Base-by-base conservation (phyloP, 495 filamentous ascomycete genomes). In the Evernia prunastri region DNA sequence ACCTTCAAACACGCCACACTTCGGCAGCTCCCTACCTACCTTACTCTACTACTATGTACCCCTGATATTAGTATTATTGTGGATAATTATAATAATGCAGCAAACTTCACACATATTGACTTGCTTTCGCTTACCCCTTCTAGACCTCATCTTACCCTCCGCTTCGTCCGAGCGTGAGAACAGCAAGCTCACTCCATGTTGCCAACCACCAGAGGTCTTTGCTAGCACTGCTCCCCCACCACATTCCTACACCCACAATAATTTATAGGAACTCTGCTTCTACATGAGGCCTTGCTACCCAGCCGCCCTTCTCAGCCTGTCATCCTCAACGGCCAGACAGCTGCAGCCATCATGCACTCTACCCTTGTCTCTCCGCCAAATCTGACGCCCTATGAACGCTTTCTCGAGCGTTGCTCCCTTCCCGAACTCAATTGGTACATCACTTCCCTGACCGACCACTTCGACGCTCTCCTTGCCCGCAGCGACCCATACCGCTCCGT, bases 381-480 rank as follows among this genome's bases (percentile, higher is more conserved):
- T n/a, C 6, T 54, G 51, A 54, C 51, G 51, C 51, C 51, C 29
- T 54, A 54, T 17, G 51, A 54, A 29, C 51, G 51, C 51, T 54
- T 54, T 17, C 51, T 54, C 51, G 51, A 54, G 29, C 51, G 51
- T 33, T 54, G 51, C 29, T 54, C 51, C 6, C 51, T 54, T 6
- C 51, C 51, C 29, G 27, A 54, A 54, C 51, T 54, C 51, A 54
- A 54, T 54, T 54, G 51, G 51, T 54, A 54, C 51, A 54, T 54
- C 51, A 33, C 3, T 17, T 31, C 51, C 27, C 15, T 54, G 29
- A 54, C 27, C 51, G 51, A 54, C 29, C 51, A 54, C 29, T 54
- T 54, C 29, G 51, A 33, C 17, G 51, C 51, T 33, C 51, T 54
- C 15, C 51, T 54, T 18, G 51, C 29, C 51, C 29, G 51, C 27